A percentile compares a stretch with the other conserved stretches of the same genome.
Evolutionary conservation across 1,139 yeast species (phyloP).

Genomic region (Diutina siamensis): DNA sequence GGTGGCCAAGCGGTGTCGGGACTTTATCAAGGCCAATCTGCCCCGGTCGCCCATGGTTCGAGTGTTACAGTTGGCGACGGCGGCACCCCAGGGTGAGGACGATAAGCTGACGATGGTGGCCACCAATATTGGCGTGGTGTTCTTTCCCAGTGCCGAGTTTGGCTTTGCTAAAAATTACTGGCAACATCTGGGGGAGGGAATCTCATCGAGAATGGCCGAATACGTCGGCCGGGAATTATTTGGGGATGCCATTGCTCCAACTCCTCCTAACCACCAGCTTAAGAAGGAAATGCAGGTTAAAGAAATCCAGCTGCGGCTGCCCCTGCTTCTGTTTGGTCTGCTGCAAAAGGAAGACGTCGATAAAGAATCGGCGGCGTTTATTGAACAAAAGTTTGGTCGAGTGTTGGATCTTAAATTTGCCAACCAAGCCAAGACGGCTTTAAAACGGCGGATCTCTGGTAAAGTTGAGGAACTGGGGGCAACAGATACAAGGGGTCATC

Average conservation of each 20-base stretch:
- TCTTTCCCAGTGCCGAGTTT: conserved; percentile 49
- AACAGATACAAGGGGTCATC: conserved; percentile 9
- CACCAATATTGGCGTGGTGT: conserved; percentile 64
- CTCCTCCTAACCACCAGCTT: background rate
- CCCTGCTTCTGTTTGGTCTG: conserved; percentile 16
- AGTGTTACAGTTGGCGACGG: conserved; percentile 69
- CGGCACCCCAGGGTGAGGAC: conserved; percentile 48
- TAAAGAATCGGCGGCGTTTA: conserved; percentile 54
- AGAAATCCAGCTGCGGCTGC: conserved; percentile 22
- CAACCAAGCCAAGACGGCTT: conserved; percentile 60
- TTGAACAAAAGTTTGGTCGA: conserved; percentile 87
- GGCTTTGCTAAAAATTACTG: conserved; percentile 74
- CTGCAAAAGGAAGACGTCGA: conserved; percentile 22
- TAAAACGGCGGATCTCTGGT: conserved; percentile 66
- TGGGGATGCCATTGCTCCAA: conserved; percentile 13
- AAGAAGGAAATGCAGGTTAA: conserved; percentile 30
- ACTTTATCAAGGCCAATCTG: conserved; percentile 42
- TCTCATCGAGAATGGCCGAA: conserved; percentile 82
- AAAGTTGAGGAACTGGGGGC: conserved; percentile 40
- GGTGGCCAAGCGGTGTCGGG: conserved; percentile 79
- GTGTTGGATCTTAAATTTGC: conserved; percentile 72
- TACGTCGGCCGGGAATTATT: conserved; percentile 59
- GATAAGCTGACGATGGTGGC: conserved; percentile 51
- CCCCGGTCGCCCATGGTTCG: conserved; percentile 32
- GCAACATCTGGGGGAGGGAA: conserved; percentile 96